Evolutionary conservation across 306 rosid species (phyloP).

Genomic region (Quercus aquifolioides): DNA sequence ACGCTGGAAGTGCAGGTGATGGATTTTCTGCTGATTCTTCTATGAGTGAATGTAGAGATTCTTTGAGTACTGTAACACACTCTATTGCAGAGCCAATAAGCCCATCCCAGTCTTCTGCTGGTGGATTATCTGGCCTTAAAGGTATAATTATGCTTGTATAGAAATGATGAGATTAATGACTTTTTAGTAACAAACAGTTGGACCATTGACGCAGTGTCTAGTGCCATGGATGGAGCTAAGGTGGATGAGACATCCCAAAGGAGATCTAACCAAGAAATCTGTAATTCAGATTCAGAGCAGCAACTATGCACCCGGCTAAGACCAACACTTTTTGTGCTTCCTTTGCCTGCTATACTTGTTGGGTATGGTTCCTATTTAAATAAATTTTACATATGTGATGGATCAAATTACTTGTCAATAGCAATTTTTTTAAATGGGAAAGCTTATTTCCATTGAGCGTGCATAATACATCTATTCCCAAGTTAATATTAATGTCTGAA

Average conservation of each 20-base stretch:
- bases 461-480: not conserved
- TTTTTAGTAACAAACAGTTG: constrained; percentile 26
- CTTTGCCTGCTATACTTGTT: constrained; percentile 89
- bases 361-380: constrained; percentile 57
- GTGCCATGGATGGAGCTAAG: constrained; percentile 63
- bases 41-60: constrained; percentile 80
- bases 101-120: constrained; percentile 82
- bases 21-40: constrained; percentile 84
- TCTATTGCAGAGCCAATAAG: constrained; percentile 73
- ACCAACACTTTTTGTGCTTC: constrained; percentile 77
- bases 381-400: not conserved
- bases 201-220: constrained; percentile 38
- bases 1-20: constrained; percentile 56
- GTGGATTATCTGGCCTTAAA: constrained; percentile 75
- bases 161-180: constrained; percentile 12
- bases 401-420: not conserved
- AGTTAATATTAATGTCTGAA: not conserved
- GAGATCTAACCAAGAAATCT: constrained; percentile 75
- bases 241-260: constrained; percentile 76
- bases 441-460: not conserved
- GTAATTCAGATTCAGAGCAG: constrained; percentile 71
- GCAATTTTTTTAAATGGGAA: not conserved
- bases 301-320: constrained; percentile 59
- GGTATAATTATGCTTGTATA: constrained; percentile 39
- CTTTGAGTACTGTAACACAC: constrained; percentile 39